Conservation (phyloP, 441 rosid genomes). For the Adansonia rubrostipa region DNA sequence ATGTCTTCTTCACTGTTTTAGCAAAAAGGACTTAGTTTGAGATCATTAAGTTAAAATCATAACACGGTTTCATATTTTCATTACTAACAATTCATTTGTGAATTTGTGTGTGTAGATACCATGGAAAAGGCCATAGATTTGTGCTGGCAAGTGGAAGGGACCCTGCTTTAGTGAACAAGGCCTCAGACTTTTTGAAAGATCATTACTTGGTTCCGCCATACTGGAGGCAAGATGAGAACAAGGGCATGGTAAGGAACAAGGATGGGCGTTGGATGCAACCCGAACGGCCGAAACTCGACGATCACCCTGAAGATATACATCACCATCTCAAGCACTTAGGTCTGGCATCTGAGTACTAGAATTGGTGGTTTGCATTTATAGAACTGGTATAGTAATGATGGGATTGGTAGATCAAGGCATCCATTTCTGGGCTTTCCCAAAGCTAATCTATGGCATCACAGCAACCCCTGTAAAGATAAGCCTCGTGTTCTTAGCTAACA, state of each 20-base stretch:
- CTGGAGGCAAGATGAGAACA: conserved; percentile 84
- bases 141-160: conserved; percentile 76
- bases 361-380: background rate
- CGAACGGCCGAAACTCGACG: conserved; percentile 66
- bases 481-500: background rate
- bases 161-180: conserved; percentile 83
- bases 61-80: no score
- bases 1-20: background rate
- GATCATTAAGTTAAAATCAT: no score
- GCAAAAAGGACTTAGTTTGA: no score
- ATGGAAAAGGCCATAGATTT: conserved; percentile 78
- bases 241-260: conserved; percentile 67
- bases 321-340: conserved; percentile 53
- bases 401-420: background rate
- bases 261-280: conserved; percentile 89
- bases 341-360: conserved; percentile 30
- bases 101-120: conserved; percentile 53
- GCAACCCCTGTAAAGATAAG: background rate
- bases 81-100: background rate
- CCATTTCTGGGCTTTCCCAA: background rate
- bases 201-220: conserved; percentile 77
- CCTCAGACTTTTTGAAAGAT: conserved; percentile 70
- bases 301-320: conserved; percentile 53
- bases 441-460: background rate
- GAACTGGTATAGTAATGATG: no score